Base-by-base conservation (phyloP, 768 basidiomycete genomes). In the Lactarius deliciosus region DNA sequence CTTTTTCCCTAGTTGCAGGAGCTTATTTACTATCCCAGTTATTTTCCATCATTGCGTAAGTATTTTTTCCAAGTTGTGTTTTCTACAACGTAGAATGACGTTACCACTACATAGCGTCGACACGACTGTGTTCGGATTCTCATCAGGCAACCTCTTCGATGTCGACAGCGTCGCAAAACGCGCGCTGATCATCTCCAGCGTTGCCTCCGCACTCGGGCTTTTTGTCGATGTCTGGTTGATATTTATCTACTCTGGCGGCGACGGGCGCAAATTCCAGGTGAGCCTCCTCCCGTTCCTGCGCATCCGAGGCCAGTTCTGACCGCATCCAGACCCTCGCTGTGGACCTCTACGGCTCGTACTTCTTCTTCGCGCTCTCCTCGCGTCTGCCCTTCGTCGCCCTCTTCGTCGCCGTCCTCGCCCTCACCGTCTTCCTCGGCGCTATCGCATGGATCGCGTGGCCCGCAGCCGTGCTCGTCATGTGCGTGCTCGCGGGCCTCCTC, bases 381-480 rank as follows among this genome's bases (percentile, higher is more conserved):
- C 82, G 88, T 22, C 76, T 89, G 15, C 90, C 89, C 0, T 81
- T 83, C 0, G 68, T 90, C 9, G 86, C 86, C 73, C 83, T 86
- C 79, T 80, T 88, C 63, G 65, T 79, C 34, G 84, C 87, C 11
- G 79, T 84, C 0, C 54, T 82, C n/a, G 78, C 86, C 1, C 79
- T 91, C 8, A 85, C 86, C 79, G 68, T 73, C 1, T 91, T 90
- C 76, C 75, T 91, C 30, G 77, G 81, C 9, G 73, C 84, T 25
- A 84, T 90, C 9, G 86, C 89, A 3, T 90, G 82, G 76, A 76
- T 77, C 0, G 84, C 83, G 2, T 90, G 86, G 85, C 87, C 89
- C 0, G 74, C 76, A 20, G 88, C 86, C 0, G 87, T 88, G 30
- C 73, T 89, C 16, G 76, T 85, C 9, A 79, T 86, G 65, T 89